Evolutionary conservation across 192 early-diverging fungal genomes (phyloP), one percentile per base, ranked within the genome.

Genomic region (Coemansia sp.): DNA sequence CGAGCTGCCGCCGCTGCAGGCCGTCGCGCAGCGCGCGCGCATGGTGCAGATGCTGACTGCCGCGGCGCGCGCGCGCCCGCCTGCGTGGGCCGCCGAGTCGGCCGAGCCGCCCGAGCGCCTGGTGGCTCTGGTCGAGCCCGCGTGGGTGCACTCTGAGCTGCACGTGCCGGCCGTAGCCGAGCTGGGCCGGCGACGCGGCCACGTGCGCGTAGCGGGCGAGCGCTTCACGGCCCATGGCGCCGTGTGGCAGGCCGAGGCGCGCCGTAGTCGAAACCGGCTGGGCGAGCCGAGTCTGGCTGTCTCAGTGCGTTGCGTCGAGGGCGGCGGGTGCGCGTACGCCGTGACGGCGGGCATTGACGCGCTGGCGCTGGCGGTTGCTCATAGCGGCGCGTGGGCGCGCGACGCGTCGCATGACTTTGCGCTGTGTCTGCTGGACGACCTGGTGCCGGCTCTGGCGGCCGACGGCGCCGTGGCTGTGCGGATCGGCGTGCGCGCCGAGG

Each of bases 181-280:
- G 19, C 58, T 77, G 3, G 74, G 74, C 9, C 49, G 74, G 23
- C 53, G 51, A 34, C 62, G 67, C 41, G 74, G 74, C 0, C 74
- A 77, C 29, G 63, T 77, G 36, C 66, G 64, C 21, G 63, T 70
- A n/a, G n/a, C 23, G 0, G 51, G 68, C 35, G 57, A 56, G 11
- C 26, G 45, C 21, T 51, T 70, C 9, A 15, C 68, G 0, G 68
- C 60, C 0, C 65, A 68, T 23, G 75, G 75, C 47, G 47, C 49
- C 0, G 56, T 68, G 25, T 77, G 68, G 67, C 52, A 41, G 39
- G 46, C 50, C 22, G 62, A 65, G 22, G 64, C 35, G 1, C 58
- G 68, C 13, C 54, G 74, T 21, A 57, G 29, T 9, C 58, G 68
- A 19, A 65, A 37, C 10, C 31, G 32, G 33, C 39, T 64, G 7